These are phyloP conservation scores for Starmerella ratchasimensis DNA, from an alignment of 805 yeast genomes.

Conservation along the genomic window DNA sequence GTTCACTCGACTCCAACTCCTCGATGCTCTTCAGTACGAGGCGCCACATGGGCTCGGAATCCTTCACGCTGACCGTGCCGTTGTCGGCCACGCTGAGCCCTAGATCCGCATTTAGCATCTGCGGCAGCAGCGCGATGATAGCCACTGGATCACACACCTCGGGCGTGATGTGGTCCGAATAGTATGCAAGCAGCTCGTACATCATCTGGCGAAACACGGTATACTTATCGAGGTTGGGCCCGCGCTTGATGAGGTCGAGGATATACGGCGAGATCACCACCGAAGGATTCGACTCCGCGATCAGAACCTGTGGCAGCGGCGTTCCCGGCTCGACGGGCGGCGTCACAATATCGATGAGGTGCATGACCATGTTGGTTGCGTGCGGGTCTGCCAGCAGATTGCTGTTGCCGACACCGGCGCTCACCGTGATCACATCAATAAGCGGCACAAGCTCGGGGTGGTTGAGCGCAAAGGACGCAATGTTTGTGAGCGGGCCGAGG, in stretches of 20 bases:
- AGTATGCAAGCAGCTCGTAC: slow-evolving; percentile 40
- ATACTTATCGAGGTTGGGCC: slow-evolving; percentile 26
- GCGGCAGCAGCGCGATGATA: slow-evolving; percentile 41
- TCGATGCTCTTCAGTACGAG: slow-evolving; percentile 20
- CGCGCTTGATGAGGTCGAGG: slow-evolving; percentile 30
- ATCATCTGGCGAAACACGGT: slow-evolving; percentile 38
- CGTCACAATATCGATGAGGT: slow-evolving; percentile 33
- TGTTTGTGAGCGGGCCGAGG: slow-evolving; percentile 66
- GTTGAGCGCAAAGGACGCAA: slow-evolving; percentile 40
- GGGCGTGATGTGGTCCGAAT: slow-evolving; percentile 41
- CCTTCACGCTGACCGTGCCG: slow-evolving; percentile 18
- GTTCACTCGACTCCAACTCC: slow-evolving; percentile 17
- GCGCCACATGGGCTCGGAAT: slow-evolving; percentile 17
- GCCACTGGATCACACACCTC: slow-evolving; percentile 76
- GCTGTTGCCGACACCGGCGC: slow-evolving; percentile 58
- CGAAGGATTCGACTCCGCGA: slow-evolving; percentile 26
- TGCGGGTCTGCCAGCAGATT: slow-evolving; percentile 63
- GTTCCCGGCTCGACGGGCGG: slow-evolving; percentile 18
- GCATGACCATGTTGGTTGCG: slow-evolving; percentile 50
- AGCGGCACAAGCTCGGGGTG: slow-evolving; percentile 41
- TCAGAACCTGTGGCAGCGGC: slow-evolving; percentile 14
- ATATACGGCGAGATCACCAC: slow-evolving; percentile 39
- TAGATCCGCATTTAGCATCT: slow-evolving; percentile 11
- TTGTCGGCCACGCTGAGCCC: slow-evolving; percentile 24
- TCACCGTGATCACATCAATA: slow-evolving; percentile 56